Conservation (phyloP, 2,329 filamentous ascomycete species). For the Aspergillus transmontanensis region DNA sequence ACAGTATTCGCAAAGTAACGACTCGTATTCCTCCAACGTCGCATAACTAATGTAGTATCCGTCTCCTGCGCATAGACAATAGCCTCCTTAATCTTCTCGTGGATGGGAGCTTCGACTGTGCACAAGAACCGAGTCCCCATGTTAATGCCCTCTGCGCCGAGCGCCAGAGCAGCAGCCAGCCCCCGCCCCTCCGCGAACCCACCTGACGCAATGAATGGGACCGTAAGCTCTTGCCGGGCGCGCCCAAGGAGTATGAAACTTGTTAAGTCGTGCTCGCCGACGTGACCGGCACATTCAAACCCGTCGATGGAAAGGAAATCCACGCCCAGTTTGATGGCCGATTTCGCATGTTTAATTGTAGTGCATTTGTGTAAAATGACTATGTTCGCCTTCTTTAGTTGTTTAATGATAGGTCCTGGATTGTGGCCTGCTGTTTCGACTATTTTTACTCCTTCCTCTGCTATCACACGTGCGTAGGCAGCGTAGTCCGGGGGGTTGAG, state of each 20-base stretch:
- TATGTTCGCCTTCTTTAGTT: slow-evolving; percentile 77
- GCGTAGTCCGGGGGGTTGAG: slow-evolving; percentile 89
- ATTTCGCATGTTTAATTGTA: slow-evolving; percentile 88
- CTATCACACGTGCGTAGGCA: slow-evolving; percentile 87
- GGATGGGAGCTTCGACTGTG: slow-evolving; percentile 89
- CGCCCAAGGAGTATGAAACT: slow-evolving; percentile 71
- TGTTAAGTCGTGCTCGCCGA: slow-evolving; percentile 57
- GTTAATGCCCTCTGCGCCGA: slow-evolving; percentile 93
- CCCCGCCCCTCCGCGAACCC: slow-evolving; percentile 95
- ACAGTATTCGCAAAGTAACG: slow-evolving; percentile 91
- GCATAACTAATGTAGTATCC: slow-evolving; percentile 83
- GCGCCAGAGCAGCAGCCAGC: slow-evolving; percentile 82
- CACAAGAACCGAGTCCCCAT: slow-evolving; percentile 99
- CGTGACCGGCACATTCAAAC: slow-evolving; percentile 86
- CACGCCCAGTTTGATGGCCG: slow-evolving; percentile 89
- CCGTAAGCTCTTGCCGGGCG: slow-evolving; percentile 77
- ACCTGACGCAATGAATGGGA: slow-evolving; percentile 94
- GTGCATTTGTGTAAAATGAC: slow-evolving; percentile 97
- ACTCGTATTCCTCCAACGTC: slow-evolving; percentile 91
- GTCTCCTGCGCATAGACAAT: slow-evolving; percentile 89
- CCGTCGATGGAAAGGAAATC: slow-evolving; percentile 97
- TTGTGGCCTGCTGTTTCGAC: slow-evolving; percentile 92
- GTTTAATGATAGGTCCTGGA: slow-evolving; percentile 85
- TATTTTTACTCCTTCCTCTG: slow-evolving; percentile 87
- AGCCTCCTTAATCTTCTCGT: slow-evolving; percentile 88